Evolutionary conservation across 2,329 filamentous ascomycete genomes (phyloP).

Genomic region (Leptographium lundbergii): DNA sequence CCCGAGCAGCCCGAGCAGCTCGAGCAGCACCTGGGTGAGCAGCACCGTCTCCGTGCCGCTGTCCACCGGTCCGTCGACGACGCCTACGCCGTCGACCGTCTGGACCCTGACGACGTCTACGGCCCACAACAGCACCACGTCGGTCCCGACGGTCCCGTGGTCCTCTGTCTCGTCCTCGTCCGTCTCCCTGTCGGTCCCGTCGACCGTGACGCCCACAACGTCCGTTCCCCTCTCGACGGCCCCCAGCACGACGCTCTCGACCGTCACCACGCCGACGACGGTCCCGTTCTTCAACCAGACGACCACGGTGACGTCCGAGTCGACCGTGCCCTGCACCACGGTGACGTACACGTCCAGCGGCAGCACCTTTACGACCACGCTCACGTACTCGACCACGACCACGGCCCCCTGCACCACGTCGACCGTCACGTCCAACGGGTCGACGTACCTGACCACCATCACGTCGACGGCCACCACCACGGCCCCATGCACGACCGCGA

Average conservation of each 20-base stretch:
- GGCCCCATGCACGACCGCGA: background rate
- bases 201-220: background rate
- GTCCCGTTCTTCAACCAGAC: background rate
- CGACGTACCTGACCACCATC: background rate
- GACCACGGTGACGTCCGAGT: background rate
- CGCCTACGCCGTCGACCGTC: background rate
- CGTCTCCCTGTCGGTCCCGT: background rate
- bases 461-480: background rate
- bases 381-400: conserved; percentile 1
- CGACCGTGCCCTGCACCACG: background rate
- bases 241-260: background rate
- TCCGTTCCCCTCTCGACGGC: background rate
- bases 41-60: background rate
- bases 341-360: background rate
- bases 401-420: conserved; percentile 2
- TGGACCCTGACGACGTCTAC: background rate
- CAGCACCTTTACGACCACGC: background rate
- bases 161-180: background rate
- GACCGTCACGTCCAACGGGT: background rate
- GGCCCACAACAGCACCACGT: background rate
- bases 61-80: background rate
- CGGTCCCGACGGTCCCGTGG: background rate
- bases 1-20: too few relatives aligned
- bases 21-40: background rate
- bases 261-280: background rate